Conservation (phyloP, 192 early-diverging fungal species). For the Backusella sp. region DNA sequence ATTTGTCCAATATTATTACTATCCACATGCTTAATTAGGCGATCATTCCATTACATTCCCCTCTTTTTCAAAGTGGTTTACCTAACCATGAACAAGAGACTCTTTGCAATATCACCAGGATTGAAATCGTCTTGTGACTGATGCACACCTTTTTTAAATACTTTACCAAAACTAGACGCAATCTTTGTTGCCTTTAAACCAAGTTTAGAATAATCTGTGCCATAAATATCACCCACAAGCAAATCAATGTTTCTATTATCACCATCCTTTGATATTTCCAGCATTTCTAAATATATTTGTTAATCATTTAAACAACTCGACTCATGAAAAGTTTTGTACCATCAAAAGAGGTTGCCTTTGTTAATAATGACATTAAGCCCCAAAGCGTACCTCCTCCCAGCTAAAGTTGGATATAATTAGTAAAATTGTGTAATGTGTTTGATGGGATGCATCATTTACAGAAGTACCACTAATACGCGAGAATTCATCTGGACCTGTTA, state of each 20-base stretch:
- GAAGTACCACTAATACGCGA: conserved; percentile 88
- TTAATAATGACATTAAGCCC: conserved; percentile 89
- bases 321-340: conserved; percentile 40
- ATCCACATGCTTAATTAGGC: not conserved
- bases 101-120: conserved; percentile 82
- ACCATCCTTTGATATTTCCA: conserved; percentile 83
- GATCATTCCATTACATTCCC: not conserved
- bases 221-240: conserved; percentile 95
- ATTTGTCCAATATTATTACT: conserved; percentile 99
- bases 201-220: conserved; percentile 85
- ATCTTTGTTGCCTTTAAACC: conserved; percentile 93
- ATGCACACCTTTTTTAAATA: conserved; percentile 82
- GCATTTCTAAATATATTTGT: conserved; percentile 52
- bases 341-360: conserved; percentile 86
- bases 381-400: conserved; percentile 96
- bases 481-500: conserved; percentile 81
- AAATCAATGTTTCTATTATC: conserved; percentile 90
- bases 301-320: not conserved
- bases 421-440: not conserved
- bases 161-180: conserved; percentile 94
- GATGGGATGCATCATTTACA: conserved; percentile 28
- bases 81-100: conserved; percentile 92
- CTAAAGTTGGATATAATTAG: conserved; percentile 19
- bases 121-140: conserved; percentile 60
- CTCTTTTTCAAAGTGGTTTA: conserved; percentile 23